Evolutionary conservation across 176 grass and related monocot species (phyloP), one percentile per base, ranked within the genome.

Genomic region (Miscanthus lutarioriparius): DNA sequence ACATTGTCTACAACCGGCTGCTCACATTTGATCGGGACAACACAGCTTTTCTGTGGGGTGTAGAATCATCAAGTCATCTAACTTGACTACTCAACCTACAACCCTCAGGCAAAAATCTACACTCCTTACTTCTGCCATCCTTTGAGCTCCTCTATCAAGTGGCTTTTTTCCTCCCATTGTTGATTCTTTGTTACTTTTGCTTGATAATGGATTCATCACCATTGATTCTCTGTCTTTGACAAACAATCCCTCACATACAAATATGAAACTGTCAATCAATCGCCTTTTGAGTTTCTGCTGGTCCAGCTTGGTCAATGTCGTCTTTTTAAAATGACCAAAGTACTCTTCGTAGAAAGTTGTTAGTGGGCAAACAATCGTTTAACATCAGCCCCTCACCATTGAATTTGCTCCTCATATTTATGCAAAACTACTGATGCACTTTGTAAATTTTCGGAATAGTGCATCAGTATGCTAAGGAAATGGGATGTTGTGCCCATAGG

Each of bases 101-200:
- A 8, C 27, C 10, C 43, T 36, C 6, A 36, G 63, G 43, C 27
- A 65, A 80, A 35, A 68, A 48, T 22, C 10, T 22, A 56, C 28
- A 20, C 26, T 45, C 26, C 6, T 19, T 62, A 17, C 36, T 63
- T 41, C 76, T 27, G 76, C 19, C 28, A 77, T 26, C 35, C 54
- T 63, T 63, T 78, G 10, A 26, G 53, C 51, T 59, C 51, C 19
- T 38, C 32, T 38, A 74, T 76, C 6, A 22, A 37, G 22, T 36
- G 32, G 35, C 36, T 56, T 39, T 62, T 59, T 1, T 77, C 41
- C 33, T 41, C 12, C 75, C 35, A 27, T 4, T 62, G 22, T 37
- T 41, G 54, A 39, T 77, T 77, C 53, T 61, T 77, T 61, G 22
- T 77, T 59, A 61, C 22, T 30, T 75, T 53, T 54, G 11, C 16